Base-by-base conservation (phyloP, 2,329 filamentous ascomycete species). In the Pleurostoma richardsiae region DNA sequence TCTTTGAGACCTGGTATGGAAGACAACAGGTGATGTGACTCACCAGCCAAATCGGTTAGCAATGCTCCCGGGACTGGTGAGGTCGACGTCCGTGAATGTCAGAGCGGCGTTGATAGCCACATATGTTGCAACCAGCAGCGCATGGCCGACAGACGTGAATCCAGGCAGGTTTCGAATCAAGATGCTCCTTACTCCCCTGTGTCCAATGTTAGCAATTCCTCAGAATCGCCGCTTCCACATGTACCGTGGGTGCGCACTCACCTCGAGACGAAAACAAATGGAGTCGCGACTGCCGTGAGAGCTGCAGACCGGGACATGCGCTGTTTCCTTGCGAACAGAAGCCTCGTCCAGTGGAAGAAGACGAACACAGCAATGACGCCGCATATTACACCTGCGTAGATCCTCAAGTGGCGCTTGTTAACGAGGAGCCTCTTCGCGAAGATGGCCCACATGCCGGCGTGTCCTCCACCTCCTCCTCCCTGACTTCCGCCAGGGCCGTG, bases 41-140 rank as follows among this genome's bases (percentile, higher is more conserved):
- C 50, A 66, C 64, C 63, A 65, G 33, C 63, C 64, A 47, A 62
- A 59, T 30, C 64, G 56, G 3, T 59, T 54, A 4, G 51, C 62
- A 10, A 57, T 45, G 31, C 46, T 51, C 5, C 50, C 46, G n/a
- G 52, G 41, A 7, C 47, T 54, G 28, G 46, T 51, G 6, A 40
- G 47, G 41, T 62, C 55, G 26, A 64, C 50, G 29, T 64, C 57
- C n/a, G 58, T 61, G 31, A 66, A 55, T 7, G 54, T 51, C 29
- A 63, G 41, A 11, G 54, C 52, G 19, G 57, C 42, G 48, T 65
- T 65, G 51, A 63, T 56, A 19, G 46, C 58, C 26, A 61, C 52
- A 42, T 65, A 67, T 10, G 58, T 50, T 1, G 53, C 44, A 3
- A 65, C 59, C 3, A 65, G 48, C 6, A 66, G 44, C 5, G 57